Evolutionary conservation across 805 yeast species (phyloP).

Genomic region (Starmerella potacharoeniae): DNA sequence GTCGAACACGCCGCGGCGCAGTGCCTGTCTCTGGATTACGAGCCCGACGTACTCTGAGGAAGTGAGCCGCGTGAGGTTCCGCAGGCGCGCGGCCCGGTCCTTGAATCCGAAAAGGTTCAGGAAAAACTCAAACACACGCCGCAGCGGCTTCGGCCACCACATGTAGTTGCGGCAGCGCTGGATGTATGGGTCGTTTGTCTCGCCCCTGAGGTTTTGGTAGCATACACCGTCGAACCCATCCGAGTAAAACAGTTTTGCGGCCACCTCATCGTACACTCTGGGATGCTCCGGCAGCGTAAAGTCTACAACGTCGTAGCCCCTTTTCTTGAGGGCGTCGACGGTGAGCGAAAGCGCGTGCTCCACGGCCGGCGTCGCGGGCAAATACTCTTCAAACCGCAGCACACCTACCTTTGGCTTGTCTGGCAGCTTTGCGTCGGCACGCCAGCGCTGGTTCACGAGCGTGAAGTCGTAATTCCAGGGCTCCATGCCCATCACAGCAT

Average conservation of each 20-base stretch:
- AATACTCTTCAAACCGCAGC: slow-evolving; percentile 38
- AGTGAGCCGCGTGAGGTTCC: slow-evolving; percentile 26
- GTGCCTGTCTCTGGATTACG: slow-evolving; percentile 30
- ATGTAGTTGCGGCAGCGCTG: slow-evolving; percentile 24
- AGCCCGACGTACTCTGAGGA: slow-evolving; percentile 28
- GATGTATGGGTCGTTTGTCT: slow-evolving; percentile 31
- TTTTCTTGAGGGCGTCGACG: slow-evolving; percentile 32
- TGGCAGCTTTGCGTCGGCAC: slow-evolving; percentile 30
- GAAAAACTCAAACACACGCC: slow-evolving; percentile 30
- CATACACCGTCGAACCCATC: slow-evolving; percentile 26
- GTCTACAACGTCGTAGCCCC: slow-evolving; percentile 39
- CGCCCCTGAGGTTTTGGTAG: slow-evolving; percentile 21
- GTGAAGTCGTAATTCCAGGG: slow-evolving; percentile 47
- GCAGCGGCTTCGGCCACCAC: slow-evolving; percentile 29
- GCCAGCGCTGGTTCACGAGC: slow-evolving; percentile 40
- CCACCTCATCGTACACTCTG: slow-evolving; percentile 47
- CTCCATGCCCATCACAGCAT: slow-evolving; percentile 36
- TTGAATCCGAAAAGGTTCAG: slow-evolving; percentile 30
- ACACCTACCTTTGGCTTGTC: slow-evolving; percentile 38
- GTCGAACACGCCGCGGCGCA: slow-evolving; percentile 26
- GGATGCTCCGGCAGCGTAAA: slow-evolving; percentile 39
- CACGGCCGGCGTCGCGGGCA: slow-evolving; percentile 42
- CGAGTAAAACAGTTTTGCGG: slow-evolving; percentile 41
- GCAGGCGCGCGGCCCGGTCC: slow-evolving; percentile 29
- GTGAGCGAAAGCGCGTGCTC: slow-evolving; percentile 31